Conservation (phyloP, 768 basidiomycete genomes). For the Auricularia sp. region DNA sequence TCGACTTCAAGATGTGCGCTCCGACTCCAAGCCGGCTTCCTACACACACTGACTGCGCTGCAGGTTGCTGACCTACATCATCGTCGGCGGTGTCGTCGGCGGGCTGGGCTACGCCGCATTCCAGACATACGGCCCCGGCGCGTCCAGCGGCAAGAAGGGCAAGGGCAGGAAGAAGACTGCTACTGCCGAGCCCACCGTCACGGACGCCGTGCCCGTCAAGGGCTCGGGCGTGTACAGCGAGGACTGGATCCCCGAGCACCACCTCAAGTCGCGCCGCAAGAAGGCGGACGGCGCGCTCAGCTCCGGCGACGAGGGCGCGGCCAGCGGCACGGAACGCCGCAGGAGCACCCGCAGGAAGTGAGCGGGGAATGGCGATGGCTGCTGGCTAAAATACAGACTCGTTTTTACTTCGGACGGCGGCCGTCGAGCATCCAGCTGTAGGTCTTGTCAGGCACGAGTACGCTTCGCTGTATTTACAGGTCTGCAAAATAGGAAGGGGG, state of each 20-base stretch:
- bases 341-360: conserved; percentile 6
- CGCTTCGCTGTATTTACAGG: too few relatives aligned
- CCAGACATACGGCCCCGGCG: conserved; percentile 45
- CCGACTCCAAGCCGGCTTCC: neutral
- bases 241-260: conserved; percentile 90
- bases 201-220: conserved; percentile 46
- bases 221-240: conserved; percentile 68
- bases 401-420: too few relatives aligned
- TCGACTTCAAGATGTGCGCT: conserved; percentile 72
- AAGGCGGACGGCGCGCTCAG: conserved; percentile 32
- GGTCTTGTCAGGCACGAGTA: too few relatives aligned
- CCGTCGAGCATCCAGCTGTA: too few relatives aligned
- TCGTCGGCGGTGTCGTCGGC: conserved; percentile 53
- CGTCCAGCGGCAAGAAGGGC: conserved; percentile 41
- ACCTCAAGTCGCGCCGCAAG: conserved; percentile 56
- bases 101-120: conserved; percentile 57
- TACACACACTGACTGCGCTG: conserved; percentile 14
- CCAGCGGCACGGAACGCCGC: conserved; percentile 8
- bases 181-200: conserved; percentile 16
- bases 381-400: too few relatives aligned
- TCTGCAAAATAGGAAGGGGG: too few relatives aligned
- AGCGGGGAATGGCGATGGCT: neutral
- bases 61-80: conserved; percentile 56
- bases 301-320: conserved; percentile 46
- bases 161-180: conserved; percentile 19